These are phyloP conservation scores for Apiospora marii DNA, from an alignment of 2,329 filamentous ascomycete species.

Conservation along the genomic window DNA sequence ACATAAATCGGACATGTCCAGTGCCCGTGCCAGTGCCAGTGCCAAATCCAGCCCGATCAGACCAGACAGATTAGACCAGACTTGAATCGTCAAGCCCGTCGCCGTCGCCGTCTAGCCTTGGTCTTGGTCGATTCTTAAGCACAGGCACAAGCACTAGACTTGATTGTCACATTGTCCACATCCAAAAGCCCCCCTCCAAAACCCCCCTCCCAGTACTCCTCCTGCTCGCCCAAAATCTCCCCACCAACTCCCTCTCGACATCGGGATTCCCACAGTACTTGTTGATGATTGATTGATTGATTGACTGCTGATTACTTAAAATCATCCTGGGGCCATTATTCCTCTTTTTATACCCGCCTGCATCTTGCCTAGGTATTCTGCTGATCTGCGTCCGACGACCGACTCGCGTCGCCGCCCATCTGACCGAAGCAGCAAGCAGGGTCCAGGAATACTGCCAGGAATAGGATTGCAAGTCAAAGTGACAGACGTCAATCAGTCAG, in stretches of 20 bases:
- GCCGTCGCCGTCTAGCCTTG: background rate
- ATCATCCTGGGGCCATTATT: background rate
- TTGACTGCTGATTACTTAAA: background rate
- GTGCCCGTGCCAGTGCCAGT: background rate
- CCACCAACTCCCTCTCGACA: constrained; percentile 8
- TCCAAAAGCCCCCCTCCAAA: too few species aligned
- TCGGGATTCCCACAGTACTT: background rate
- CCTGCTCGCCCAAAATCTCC: background rate
- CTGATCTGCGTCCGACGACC: background rate
- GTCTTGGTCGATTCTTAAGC: background rate
- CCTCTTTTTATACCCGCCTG: background rate
- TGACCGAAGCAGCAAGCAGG: background rate
- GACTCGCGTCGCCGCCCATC: background rate
- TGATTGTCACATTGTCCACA: constrained; percentile 3
- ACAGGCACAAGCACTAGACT: background rate
- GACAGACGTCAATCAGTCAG: background rate
- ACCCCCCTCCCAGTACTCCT: background rate
- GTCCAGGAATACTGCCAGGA: background rate
- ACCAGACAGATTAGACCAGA: background rate
- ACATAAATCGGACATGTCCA: background rate
- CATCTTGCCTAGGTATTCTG: background rate
- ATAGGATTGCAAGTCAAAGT: background rate
- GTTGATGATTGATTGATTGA: background rate
- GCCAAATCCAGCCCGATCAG: background rate
- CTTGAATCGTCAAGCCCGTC: constrained; percentile 8